A percentile compares a stretch with the other conserved stretches of the same genome.
Evolutionary conservation across 2,329 filamentous ascomycete genomes (phyloP).

Genomic region (Penicillium sp.): DNA sequence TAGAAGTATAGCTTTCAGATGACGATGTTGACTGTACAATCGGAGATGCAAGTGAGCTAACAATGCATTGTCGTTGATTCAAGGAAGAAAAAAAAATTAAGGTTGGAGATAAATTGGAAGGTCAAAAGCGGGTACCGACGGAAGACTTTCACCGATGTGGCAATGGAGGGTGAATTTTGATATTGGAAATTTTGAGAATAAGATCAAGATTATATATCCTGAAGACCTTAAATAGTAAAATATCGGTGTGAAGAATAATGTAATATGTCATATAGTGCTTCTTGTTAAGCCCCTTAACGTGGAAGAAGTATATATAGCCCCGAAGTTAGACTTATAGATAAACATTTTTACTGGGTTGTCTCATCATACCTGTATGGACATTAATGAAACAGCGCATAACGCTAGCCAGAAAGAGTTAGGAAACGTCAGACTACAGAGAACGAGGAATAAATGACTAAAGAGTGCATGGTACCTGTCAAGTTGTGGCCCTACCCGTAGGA

Average conservation of each 20-base stretch:
- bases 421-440: not conserved
- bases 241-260: not conserved
- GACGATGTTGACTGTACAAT: not conserved
- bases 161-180: slow-evolving; percentile 2
- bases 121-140: slow-evolving; percentile 30
- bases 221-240: not conserved
- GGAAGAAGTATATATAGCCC: not conserved
- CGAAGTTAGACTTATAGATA: not conserved
- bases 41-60: not conserved
- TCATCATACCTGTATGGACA: not conserved
- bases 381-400: not conserved
- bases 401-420: not conserved
- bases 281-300: not conserved
- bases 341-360: not conserved
- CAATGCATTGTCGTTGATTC: slow-evolving; percentile 5
- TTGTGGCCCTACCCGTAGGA: not conserved
- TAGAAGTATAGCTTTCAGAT: not conserved
- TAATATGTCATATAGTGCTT: not conserved
- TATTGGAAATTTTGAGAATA: not conserved
- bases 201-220: not conserved
- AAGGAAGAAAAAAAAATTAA: slow-evolving; percentile 20
- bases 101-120: slow-evolving; percentile 17
- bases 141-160: slow-evolving; percentile 20
- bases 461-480: not conserved
- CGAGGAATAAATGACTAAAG: not conserved